Base-by-base conservation (phyloP, 2,329 filamentous ascomycete species). In the Paramyrothecium roridum region DNA sequence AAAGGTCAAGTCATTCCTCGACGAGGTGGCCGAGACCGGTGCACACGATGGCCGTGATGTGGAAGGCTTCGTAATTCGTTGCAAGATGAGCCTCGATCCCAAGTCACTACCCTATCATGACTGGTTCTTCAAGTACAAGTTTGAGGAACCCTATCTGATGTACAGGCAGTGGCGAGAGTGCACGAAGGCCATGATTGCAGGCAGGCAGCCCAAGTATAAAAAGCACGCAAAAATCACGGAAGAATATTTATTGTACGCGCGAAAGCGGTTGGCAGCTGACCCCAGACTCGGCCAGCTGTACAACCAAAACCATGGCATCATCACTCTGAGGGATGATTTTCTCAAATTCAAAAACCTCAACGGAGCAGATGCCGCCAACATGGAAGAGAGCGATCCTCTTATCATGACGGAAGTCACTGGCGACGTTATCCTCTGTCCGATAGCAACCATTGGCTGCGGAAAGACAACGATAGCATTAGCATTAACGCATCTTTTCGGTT, bases 91-190 rank as follows among this genome's bases (percentile, higher is more conserved):
- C 17, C 67, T 73, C n/a, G 73, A 85, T 26, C 76, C 77, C 0
- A 75, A 73, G 1, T 68, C 70, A 16, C 71, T 70, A 2, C 81
- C 83, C 1, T 95, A 87, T 70, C 76, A 83, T n/a, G 93, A 99
- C 70, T 99, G 95, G 95, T 99, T 99, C 74, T 99, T 99, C 86
- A 99, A 99, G 74, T 99, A 93, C 83, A 99, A 99, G 76, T 99
- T 99, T 57, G 95, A 99, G 68, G 95, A 99, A 75, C 95, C 95
- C 1, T 99, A 99, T 69, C 78, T 99, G 57, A 96, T 99, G 91
- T 99, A 98, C 74, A 87, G 95, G 22, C 95, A 99, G 76, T 99
- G 95, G 95, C 87, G 95, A 59, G 95, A 99, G 75, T 96, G 90
- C 69, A 99, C 95, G 46, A 98, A 96, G 71, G 83, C 90, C 6